Conservation (phyloP, 83 land plant species). For the Larix sibirica region DNA sequence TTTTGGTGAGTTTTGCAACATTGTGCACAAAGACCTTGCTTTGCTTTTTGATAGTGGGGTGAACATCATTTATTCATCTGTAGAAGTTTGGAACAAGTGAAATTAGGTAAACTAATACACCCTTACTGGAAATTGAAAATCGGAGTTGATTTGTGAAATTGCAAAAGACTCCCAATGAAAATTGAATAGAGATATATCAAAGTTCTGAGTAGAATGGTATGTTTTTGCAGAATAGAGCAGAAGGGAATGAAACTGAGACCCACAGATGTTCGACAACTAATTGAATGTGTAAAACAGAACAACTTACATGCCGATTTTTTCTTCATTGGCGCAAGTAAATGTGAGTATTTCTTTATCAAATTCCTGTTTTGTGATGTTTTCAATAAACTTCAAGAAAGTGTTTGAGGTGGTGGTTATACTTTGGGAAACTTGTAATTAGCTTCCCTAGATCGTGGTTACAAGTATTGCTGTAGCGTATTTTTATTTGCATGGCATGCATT, state of each 20-base stretch:
- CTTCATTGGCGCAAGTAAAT: conserved; percentile 56
- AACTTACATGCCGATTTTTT: conserved; percentile 49
- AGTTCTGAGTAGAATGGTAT: too few species aligned
- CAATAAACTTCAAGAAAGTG: neutral
- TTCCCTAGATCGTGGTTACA: neutral
- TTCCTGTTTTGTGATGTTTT: neutral
- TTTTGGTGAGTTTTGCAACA: too few species aligned
- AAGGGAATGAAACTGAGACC: conserved; percentile 45
- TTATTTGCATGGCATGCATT: neutral
- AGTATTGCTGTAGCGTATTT: neutral
- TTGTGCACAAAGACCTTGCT: too few species aligned
- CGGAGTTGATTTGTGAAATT: too few species aligned
- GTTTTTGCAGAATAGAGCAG: conserved; percentile 44
- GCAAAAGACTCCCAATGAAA: too few species aligned
- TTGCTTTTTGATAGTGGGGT: too few species aligned
- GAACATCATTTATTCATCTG: too few species aligned
- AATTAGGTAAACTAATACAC: too few species aligned
- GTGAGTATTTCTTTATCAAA: conserved; percentile 31
- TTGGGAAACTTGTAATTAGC: neutral
- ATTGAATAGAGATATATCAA: too few species aligned
- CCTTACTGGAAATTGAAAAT: too few species aligned
- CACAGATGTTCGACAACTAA: conserved; percentile 40
- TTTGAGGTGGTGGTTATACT: neutral
- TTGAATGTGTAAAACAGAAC: conserved; percentile 46
- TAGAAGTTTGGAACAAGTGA: too few species aligned